Evolutionary conservation across 805 yeast genomes (phyloP), one percentile per base, ranked within the genome.

Genomic region (Phaffomyces antillensis): DNA sequence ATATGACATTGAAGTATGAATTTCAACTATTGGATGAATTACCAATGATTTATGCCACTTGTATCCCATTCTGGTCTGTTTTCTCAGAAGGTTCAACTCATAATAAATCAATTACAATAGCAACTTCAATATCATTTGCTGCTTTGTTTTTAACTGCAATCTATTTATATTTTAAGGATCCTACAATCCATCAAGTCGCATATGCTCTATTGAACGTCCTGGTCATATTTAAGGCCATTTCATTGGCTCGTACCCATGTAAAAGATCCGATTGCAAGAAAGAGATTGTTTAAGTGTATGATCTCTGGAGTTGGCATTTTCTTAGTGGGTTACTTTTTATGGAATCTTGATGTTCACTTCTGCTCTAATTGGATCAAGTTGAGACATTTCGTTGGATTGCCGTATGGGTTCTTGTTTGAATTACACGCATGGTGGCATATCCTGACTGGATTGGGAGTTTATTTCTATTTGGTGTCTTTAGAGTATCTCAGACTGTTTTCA

Each of bases 361-460:
- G 98, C 62, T 53, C 67, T 15, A 61, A 63, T 23, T 81, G 86
- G 63, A 73, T 80, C 35, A 48, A 63, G 7, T 57, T 77, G 15
- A 75, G 96, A 62, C 75, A 93, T 47, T 53, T 66, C 5, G 62
- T 80, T 13, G 95, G 97, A 4, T 74, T 84, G 67, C 97, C 97
- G 2, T 75, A 83, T 43, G 98, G 98, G 2, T 75, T 88, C 49
- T 52, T 91, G 4, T 69, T 91, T 32, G 98, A 91, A 63, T 84
- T 95, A 26, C 98, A 91, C 58, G 96, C 95, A 23, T 91, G 97
- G 97, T 91, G 98, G 98, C 98, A 91, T 60, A 67, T 86, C 11
- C 72, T 86, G 51, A 86, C 93, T 0, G 95, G 96, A 0, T 68
- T 80, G 18, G 96, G 97, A 2, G 93, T 91, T 11, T 91, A 91